Base-by-base conservation (phyloP, 371 early-diverging fungal genomes). In the Haplosporangium sp. region DNA sequence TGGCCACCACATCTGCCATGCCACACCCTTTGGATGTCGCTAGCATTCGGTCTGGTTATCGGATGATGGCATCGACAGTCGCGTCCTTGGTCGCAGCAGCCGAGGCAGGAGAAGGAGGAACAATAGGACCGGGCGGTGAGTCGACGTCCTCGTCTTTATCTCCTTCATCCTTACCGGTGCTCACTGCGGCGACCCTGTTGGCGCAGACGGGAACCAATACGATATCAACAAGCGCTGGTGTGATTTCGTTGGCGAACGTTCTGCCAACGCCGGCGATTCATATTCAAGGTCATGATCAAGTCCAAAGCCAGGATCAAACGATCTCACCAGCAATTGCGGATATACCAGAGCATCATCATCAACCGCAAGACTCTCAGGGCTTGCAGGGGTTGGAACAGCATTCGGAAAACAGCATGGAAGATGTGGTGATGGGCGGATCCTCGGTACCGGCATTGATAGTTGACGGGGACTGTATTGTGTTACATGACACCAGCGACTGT, bases 1-100 rank as follows among this genome's bases (percentile, higher is more conserved):
- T 48, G 40, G 4, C 23, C 2, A 23, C 62, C 11, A 51, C 67
- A 3, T 9, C 66, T 2, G 18, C 50, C n/a, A 64, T n/a, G n/a
- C n/a, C n/a, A n/a, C n/a, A n/a, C n/a, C n/a, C n/a, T n/a, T n/a
- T n/a, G n/a, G n/a, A 51, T 38, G 16, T 62, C 29, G 51, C 67
- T 2, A 57, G 37, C 14, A 63, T 73, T n/a, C 55, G 58, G n/a
- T 50, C 64, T n/a, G 55, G 46, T 18, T 67, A 64, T 57, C 41
- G 64, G 43, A 67, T 62, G 50, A 58, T 58, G 47, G 50, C 43
- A 21, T 48, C 60, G n/a, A 38, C 59, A 16, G 68, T 62, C 18
- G 63, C 59, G 6, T 46, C 67, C 8, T 48, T 59, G 68, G 52
- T 62, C 9, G 67, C 57, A 1, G 62, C 23, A 45, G 12, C 45